A percentile compares a stretch with the other conserved stretches of the same genome.
phyloP scores from a whole-genome alignment of 768 basidiomycete species.

The Leccinum rimulosum region DNA sequence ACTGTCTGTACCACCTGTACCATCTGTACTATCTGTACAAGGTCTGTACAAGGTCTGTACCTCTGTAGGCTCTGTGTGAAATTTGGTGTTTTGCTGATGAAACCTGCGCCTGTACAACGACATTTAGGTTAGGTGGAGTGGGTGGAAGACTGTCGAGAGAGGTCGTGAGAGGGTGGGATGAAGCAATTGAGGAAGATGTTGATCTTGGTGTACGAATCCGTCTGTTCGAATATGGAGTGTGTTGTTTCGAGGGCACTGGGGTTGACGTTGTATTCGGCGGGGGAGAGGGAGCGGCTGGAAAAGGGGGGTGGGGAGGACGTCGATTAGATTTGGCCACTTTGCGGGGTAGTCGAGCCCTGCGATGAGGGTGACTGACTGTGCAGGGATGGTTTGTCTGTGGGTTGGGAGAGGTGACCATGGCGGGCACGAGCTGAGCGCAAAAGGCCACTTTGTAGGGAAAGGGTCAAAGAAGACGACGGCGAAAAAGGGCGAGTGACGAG shows the following conservation, averaged over 20 bases:
- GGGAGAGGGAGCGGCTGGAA: slow-evolving; percentile 75
- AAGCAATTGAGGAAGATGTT: slow-evolving; percentile 86
- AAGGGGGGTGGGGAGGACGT: slow-evolving; percentile 45
- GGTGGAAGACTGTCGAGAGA: slow-evolving; percentile 68
- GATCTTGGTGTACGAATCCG: slow-evolving; percentile 80
- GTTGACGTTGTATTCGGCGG: slow-evolving; percentile 80
- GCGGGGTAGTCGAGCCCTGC: slow-evolving; percentile 89
- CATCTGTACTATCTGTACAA: too few species aligned
- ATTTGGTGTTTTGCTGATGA: too few species aligned
- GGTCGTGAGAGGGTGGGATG: slow-evolving; percentile 75
- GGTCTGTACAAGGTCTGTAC: too few species aligned
- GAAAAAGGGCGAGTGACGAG: too few species aligned
- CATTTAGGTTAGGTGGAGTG: slow-evolving; percentile 40
- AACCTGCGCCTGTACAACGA: slow-evolving; percentile 66
- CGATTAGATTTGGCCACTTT: slow-evolving; percentile 85
- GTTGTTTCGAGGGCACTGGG: slow-evolving; percentile 90
- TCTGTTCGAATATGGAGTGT: slow-evolving; percentile 94
- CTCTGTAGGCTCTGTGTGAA: too few species aligned
- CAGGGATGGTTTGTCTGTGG: slow-evolving; percentile 67
- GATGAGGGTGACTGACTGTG: slow-evolving; percentile 88
- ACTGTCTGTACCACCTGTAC: too few species aligned
- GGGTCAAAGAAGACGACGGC: too few species aligned
- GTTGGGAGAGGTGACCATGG: slow-evolving; percentile 84
- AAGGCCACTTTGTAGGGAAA: slow-evolving; percentile 58
- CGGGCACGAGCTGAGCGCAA: slow-evolving; percentile 76